phyloP scores from a whole-genome alignment of 1,284 basidiomycete species.

The Kwoniella shivajii region DNA sequence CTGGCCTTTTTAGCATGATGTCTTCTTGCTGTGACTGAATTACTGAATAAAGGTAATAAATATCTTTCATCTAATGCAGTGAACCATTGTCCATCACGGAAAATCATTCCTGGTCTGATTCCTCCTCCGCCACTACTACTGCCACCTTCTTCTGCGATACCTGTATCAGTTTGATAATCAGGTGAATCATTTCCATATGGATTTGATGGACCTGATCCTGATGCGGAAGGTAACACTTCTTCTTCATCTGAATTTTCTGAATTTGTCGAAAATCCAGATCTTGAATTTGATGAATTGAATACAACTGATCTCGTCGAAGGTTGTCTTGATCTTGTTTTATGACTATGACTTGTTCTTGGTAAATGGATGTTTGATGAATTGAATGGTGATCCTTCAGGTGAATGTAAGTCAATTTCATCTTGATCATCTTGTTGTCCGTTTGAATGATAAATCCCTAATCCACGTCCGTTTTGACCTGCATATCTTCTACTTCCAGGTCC shows the following conservation, averaged over 20 bases:
- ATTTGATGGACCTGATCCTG: constrained; percentile 44
- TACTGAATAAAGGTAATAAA: constrained; percentile 90
- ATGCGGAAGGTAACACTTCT: constrained; percentile 67
- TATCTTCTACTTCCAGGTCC: constrained; percentile 47
- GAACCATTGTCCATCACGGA: constrained; percentile 83
- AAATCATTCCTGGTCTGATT: constrained; percentile 52
- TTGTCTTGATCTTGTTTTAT: constrained; percentile 6
- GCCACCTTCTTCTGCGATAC: constrained; percentile 57
- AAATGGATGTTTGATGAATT: neutral
- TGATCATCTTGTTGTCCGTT: constrained; percentile 28
- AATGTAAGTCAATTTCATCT: constrained; percentile 39
- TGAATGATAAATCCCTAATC: constrained; percentile 22
- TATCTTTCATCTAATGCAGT: constrained; percentile 93
- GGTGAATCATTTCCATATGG: constrained; percentile 58
- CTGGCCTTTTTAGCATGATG: constrained; percentile 73
- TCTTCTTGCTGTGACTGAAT: constrained; percentile 83
- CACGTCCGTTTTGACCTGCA: constrained; percentile 46
- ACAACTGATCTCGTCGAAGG: constrained; percentile 12
- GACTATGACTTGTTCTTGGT: neutral
- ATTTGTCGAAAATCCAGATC: constrained; percentile 48
- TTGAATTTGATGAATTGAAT: constrained; percentile 22
- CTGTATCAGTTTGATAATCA: too few relatives aligned
- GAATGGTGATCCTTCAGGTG: constrained; percentile 34
- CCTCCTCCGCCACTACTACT: constrained; percentile 17
- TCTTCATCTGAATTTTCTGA: constrained; percentile 68